Percentiles rank a stretch among this genome's conserved stretches.
These are phyloP conservation scores for Adenanthera pavonina DNA, from an alignment of 306 rosid genomes.

Conservation along the genomic window DNA sequence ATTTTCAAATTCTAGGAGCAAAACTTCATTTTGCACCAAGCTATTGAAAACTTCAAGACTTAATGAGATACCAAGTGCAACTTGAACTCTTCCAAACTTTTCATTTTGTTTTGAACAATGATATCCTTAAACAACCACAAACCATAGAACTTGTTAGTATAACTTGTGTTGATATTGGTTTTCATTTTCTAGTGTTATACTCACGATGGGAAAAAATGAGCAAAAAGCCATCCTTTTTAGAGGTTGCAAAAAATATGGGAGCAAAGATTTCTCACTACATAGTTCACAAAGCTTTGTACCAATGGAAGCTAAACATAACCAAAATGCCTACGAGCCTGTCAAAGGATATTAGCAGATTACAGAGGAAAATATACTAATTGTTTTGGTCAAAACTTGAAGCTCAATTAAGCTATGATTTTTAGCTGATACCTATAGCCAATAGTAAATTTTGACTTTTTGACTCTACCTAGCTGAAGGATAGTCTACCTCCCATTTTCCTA, in stretches of 20 bases:
- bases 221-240: constrained; percentile 49
- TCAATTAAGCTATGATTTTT: constrained; percentile 8
- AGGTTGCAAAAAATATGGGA: constrained; percentile 53
- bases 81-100: constrained; percentile 8
- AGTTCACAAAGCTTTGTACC: constrained; percentile 86
- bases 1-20: neutral
- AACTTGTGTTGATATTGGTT: neutral
- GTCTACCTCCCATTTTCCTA: constrained; percentile 85
- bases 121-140: neutral
- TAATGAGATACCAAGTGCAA: neutral
- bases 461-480: constrained; percentile 86
- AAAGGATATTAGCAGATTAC: constrained; percentile 73
- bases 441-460: constrained; percentile 71
- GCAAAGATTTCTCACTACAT: constrained; percentile 45
- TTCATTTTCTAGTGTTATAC: neutral
- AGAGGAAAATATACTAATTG: constrained; percentile 31
- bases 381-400: neutral
- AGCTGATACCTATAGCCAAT: constrained; percentile 86
- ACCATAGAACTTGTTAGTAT: too few relatives aligned
- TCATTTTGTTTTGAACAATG: constrained; percentile 22
- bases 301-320: constrained; percentile 84
- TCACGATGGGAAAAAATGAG: constrained; percentile 4
- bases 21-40: neutral
- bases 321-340: constrained; percentile 97
- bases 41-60: neutral